Percentiles rank a stretch among this genome's conserved stretches.
These are phyloP conservation scores for Penicillium chermesinum DNA, from an alignment of 495 filamentous ascomycete genomes.

Conservation along the genomic window DNA sequence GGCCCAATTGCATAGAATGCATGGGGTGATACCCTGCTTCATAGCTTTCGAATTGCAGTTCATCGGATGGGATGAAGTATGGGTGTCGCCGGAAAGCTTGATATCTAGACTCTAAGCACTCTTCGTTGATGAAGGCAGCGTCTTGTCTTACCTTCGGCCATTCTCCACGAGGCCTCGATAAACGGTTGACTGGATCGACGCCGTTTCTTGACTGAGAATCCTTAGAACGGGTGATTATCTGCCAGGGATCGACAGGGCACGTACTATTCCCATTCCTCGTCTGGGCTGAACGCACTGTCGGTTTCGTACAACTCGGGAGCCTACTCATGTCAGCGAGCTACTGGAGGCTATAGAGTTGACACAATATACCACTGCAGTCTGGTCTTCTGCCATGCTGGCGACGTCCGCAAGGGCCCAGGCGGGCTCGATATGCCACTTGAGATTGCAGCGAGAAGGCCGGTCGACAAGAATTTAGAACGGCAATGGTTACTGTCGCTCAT, in stretches of 20 bases:
- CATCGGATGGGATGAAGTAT: slow-evolving; percentile 18
- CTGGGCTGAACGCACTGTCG: slow-evolving; percentile 1
- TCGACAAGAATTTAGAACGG: neutral
- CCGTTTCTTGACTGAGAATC: slow-evolving; percentile 8
- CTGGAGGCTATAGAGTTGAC: neutral
- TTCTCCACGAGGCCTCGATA: slow-evolving; percentile 17
- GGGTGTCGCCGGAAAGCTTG: slow-evolving; percentile 1
- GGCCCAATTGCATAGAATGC: too few relatives aligned
- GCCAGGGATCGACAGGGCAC: neutral
- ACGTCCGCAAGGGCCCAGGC: neutral
- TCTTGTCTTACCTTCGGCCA: slow-evolving; percentile 13
- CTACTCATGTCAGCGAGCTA: neutral
- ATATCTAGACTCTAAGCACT: slow-evolving; percentile 1
- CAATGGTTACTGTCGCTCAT: neutral
- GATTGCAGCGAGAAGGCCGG: neutral
- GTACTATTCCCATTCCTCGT: neutral
- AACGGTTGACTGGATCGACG: slow-evolving; percentile 18
- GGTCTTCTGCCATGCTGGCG: slow-evolving; percentile 3
- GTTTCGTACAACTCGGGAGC: neutral
- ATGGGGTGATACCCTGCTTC: slow-evolving; percentile 3
- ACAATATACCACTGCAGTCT: neutral
- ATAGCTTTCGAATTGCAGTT: slow-evolving; percentile 22
- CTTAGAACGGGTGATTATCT: slow-evolving; percentile 3
- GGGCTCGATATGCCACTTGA: neutral
- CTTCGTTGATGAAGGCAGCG: neutral